These are phyloP conservation scores for Cinchona pubescens DNA, from an alignment of 257 asterid species.

Conservation along the genomic window DNA sequence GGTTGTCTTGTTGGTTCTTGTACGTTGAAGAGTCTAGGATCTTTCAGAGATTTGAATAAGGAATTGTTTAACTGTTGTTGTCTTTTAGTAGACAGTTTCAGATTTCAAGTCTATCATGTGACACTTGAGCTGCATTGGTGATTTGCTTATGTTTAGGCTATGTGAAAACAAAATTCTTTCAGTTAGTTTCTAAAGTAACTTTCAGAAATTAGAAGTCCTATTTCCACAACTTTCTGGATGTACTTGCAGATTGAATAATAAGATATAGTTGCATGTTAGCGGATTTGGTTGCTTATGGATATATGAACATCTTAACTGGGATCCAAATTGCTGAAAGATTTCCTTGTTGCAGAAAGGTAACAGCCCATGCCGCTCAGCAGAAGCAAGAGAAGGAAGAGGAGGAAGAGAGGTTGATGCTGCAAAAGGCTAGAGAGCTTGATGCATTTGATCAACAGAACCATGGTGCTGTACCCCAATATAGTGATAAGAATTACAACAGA, in stretches of 20 bases:
- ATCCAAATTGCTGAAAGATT: not conserved
- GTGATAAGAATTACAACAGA: constrained; percentile 50
- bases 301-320: not conserved
- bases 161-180: not conserved
- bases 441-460: constrained; percentile 93
- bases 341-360: constrained; percentile 50
- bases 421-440: constrained; percentile 75
- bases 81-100: not conserved
- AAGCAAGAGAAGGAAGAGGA: constrained; percentile 73
- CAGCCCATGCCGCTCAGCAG: constrained; percentile 58
- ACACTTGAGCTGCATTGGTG: not conserved
- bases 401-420: constrained; percentile 56
- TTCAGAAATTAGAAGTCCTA: not conserved
- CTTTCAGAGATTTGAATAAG: not conserved
- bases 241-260: not conserved
- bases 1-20: not conserved
- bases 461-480: constrained; percentile 86
- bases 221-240: not conserved
- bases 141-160: not conserved
- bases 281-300: not conserved
- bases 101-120: not conserved
- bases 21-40: not conserved
- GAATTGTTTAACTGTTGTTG: not conserved
- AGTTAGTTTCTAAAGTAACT: not conserved
- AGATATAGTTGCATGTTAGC: not conserved